Conservation (phyloP, 176 grass and related monocot species). For the maize (Zea mays) region Zm-B73-REFERENCE-NAM-5.0 NC_050097.1:7077001-7077500, state of each 20-base stretch:
- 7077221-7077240: too few relatives aligned
- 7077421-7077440: neutral
- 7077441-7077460: constrained; percentile 20
- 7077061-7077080: too few relatives aligned
- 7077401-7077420: neutral
- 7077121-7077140: neutral
- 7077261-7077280: too few relatives aligned
- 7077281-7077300: too few relatives aligned
- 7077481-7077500: constrained; percentile 12
- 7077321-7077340: too few relatives aligned
- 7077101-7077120: neutral
- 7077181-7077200: neutral
- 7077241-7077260: too few relatives aligned
- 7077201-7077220: too few relatives aligned
- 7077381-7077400: neutral
- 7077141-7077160: neutral
- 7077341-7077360: too few relatives aligned
- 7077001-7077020: too few relatives aligned
- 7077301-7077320: too few relatives aligned
- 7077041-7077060: too few relatives aligned
- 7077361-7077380: neutral
- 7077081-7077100: neutral
- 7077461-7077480: constrained; percentile 18
- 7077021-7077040: too few relatives aligned
- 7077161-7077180: neutral